These are phyloP conservation scores for Globisporangium perplexum DNA, from an alignment of 352 stramenopile species.

Conservation along the genomic window DNA sequence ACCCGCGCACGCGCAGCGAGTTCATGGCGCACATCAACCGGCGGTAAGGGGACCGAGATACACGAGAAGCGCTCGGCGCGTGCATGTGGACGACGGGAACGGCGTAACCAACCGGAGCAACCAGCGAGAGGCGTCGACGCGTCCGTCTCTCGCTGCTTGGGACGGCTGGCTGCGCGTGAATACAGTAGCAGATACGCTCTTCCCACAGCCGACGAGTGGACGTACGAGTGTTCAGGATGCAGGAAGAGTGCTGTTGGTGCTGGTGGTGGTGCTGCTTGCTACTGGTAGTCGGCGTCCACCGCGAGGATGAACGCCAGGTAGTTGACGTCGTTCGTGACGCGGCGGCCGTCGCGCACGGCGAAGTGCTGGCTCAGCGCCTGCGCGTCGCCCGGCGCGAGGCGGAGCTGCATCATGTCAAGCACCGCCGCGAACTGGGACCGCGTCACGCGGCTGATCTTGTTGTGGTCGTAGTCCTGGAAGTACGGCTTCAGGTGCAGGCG, in stretches of 20 bases:
- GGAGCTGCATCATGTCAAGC: conserved; percentile 80
- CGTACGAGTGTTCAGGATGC: neutral
- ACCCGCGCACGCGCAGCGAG: conserved; percentile 85
- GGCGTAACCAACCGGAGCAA: conserved; percentile 33
- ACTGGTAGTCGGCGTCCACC: conserved; percentile 68
- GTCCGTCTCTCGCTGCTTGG: conserved; percentile 39
- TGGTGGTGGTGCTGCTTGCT: neutral
- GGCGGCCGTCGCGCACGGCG: conserved; percentile 40
- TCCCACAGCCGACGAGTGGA: conserved; percentile 9
- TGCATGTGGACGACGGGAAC: conserved; percentile 22
- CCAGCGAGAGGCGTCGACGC: conserved; percentile 18
- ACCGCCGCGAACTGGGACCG: conserved; percentile 82
- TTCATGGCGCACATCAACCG: conserved; percentile 88
- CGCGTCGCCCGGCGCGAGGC: conserved; percentile 40
- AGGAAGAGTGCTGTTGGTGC: neutral
- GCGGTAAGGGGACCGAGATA: conserved; percentile 24
- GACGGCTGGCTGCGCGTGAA: conserved; percentile 26
- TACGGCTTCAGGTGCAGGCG: conserved; percentile 84
- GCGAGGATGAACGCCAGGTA: conserved; percentile 72
- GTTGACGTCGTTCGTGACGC: conserved; percentile 64
- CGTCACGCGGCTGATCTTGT: conserved; percentile 59
- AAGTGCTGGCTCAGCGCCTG: conserved; percentile 49
- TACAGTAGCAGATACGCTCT: conserved; percentile 30
- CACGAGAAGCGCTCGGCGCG: neutral
- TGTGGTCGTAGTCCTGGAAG: conserved; percentile 86